Percentiles rank a stretch among this genome's conserved stretches.
Evolutionary conservation across 257 asterid species (phyloP).

Genomic region (Forsythia suspensa): DNA sequence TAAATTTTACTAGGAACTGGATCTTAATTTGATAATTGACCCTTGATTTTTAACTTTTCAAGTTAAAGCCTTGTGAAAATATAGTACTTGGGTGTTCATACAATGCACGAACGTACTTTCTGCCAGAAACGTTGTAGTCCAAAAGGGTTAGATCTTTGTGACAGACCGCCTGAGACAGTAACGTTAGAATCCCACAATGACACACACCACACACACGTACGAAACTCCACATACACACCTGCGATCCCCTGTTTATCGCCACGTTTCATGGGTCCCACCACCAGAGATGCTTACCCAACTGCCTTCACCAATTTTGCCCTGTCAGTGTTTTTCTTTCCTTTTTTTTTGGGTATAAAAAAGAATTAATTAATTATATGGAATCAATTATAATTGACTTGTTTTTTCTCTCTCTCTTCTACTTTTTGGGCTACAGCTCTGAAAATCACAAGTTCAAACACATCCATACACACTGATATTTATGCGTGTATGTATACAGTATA

Average conservation of each 20-base stretch:
- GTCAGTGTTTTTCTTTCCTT: neutral
- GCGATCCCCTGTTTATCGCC: slow-evolving; percentile 16
- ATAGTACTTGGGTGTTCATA: neutral
- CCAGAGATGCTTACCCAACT: slow-evolving; percentile 19
- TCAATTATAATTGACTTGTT: slow-evolving; percentile 25
- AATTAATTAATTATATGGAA: neutral
- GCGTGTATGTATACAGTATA: neutral
- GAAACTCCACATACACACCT: slow-evolving; percentile 26
- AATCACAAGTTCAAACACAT: neutral
- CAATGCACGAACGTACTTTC: neutral
- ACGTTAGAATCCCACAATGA: slow-evolving; percentile 10
- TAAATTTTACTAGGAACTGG: too few relatives aligned
- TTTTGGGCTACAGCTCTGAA: neutral
- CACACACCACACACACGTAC: slow-evolving; percentile 8
- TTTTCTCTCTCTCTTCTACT: slow-evolving; percentile 4
- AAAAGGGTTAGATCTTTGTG: slow-evolving; percentile 12
- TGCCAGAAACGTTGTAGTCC: neutral
- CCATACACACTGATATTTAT: neutral
- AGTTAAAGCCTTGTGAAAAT: too few relatives aligned
- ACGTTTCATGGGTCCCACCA: slow-evolving; percentile 30
- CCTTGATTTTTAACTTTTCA: too few relatives aligned
- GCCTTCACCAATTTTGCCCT: slow-evolving; percentile 33
- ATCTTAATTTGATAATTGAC: too few relatives aligned
- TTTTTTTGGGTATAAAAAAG: neutral
- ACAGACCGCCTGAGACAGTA: slow-evolving; percentile 12